A percentile compares a stretch with the other conserved stretches of the same genome.
Evolutionary conservation across 495 filamentous ascomycete genomes (phyloP).

Genomic region (Massariosphaeria phaeospora): DNA sequence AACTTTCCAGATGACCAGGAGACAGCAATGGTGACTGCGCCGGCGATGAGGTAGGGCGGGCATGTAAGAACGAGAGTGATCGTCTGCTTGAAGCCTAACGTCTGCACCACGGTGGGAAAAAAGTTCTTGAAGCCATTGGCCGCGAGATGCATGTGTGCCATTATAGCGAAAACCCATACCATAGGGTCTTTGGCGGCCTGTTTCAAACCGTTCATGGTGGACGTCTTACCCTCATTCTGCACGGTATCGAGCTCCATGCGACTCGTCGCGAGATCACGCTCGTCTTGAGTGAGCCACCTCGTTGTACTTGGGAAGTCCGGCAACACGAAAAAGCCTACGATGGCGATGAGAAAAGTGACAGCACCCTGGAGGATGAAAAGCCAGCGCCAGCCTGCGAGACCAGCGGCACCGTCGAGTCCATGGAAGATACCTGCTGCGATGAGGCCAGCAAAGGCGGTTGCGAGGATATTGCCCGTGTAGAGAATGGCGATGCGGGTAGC

Average conservation of each 20-base stretch:
- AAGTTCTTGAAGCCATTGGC: constrained; percentile 73
- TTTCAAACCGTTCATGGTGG: constrained; percentile 38
- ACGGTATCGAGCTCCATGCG: constrained; percentile 60
- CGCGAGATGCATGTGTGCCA: constrained; percentile 59
- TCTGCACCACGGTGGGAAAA: constrained; percentile 75
- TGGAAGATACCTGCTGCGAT: constrained; percentile 45
- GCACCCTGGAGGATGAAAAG: constrained; percentile 61
- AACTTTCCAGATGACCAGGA: constrained; percentile 70
- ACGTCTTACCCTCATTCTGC: constrained; percentile 41
- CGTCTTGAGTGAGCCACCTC: constrained; percentile 63
- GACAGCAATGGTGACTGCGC: constrained; percentile 63
- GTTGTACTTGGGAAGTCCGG: constrained; percentile 78
- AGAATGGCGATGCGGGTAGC: constrained; percentile 52
- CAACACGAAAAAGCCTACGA: constrained; percentile 54
- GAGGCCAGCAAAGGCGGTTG: constrained; percentile 46
- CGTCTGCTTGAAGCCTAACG: constrained; percentile 60
- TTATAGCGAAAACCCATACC: constrained; percentile 41
- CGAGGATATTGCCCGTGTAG: constrained; percentile 35
- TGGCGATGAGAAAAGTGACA: constrained; percentile 49
- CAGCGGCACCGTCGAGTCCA: constrained; percentile 30
- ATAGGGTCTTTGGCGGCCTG: constrained; percentile 40
- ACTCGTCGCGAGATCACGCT: constrained; percentile 61
- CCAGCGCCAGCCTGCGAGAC: constrained; percentile 30
- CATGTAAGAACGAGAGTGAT: constrained; percentile 67
- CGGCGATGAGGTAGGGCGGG: constrained; percentile 53